phyloP scores from a whole-genome alignment of 2,329 filamentous ascomycete species.

The Cladorrhinum sp. region DNA sequence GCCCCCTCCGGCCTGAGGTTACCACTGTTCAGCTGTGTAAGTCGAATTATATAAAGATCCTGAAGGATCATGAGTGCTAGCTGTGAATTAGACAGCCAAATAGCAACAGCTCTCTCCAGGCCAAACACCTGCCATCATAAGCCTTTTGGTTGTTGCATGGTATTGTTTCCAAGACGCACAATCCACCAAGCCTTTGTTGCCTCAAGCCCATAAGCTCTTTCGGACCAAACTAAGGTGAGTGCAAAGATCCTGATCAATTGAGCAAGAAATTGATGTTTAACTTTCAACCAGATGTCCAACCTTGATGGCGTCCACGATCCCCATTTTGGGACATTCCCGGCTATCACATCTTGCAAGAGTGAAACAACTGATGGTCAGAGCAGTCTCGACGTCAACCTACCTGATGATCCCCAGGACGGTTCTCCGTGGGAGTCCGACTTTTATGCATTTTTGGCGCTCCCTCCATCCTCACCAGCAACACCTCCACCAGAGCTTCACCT shows the following conservation, averaged over 20 bases:
- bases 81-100: not conserved
- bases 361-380: not conserved
- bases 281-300: not conserved
- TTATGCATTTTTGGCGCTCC: not conserved
- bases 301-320: not conserved
- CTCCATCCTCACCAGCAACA: conserved; percentile 9
- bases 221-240: not conserved
- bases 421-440: not conserved
- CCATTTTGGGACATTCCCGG: not conserved
- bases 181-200: not conserved
- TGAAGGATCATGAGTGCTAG: not conserved
- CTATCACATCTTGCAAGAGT: not conserved
- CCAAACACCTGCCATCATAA: not conserved
- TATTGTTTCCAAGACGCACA: not conserved
- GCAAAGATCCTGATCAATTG: not conserved
- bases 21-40: not conserved
- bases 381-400: conserved; percentile 13
- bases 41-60: not conserved
- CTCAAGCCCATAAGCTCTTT: not conserved
- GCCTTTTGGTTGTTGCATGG: not conserved
- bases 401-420: not conserved
- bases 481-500: conserved; percentile 15
- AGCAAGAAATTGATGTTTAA: not conserved
- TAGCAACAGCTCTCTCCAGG: not conserved
- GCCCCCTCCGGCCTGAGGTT: too few relatives aligned